These are phyloP conservation scores for Alternaria conjuncta DNA, from an alignment of 2,329 filamentous ascomycete genomes.

Conservation along the genomic window DNA sequence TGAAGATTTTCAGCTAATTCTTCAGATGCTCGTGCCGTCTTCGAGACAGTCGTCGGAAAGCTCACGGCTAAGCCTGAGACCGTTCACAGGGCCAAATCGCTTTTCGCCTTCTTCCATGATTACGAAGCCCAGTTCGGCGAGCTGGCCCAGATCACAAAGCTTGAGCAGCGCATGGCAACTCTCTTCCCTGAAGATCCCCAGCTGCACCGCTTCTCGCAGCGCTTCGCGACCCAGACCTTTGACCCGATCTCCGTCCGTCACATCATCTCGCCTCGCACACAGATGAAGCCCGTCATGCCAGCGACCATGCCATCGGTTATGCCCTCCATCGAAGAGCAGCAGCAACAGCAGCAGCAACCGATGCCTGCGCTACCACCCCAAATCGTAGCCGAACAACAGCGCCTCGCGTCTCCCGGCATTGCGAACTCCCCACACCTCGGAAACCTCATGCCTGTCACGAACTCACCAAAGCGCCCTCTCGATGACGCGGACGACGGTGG, in stretches of 20 bases:
- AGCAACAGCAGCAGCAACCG: conserved; percentile 13
- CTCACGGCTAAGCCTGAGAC: conserved; percentile 79
- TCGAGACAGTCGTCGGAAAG: conserved; percentile 89
- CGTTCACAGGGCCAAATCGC: conserved; percentile 75
- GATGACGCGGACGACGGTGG: conserved; percentile 73
- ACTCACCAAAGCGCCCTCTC: conserved; percentile 57
- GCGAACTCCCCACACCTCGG: conserved; percentile 41
- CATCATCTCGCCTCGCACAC: conserved; percentile 80
- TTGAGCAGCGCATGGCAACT: conserved; percentile 91
- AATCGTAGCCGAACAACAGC: conserved; percentile 26
- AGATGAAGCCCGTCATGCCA: conserved; percentile 65
- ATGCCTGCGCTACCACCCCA: conserved; percentile 24
- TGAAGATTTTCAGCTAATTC: too few relatives aligned
- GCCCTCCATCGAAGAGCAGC: background rate
- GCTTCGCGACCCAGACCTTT: conserved; percentile 72
- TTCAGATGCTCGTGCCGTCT: conserved; percentile 89
- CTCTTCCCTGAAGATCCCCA: conserved; percentile 89
- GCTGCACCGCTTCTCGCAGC: conserved; percentile 75
- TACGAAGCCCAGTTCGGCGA: conserved; percentile 96
- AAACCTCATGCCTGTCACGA: conserved; percentile 33
- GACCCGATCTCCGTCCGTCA: conserved; percentile 82
- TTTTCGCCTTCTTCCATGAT: conserved; percentile 92
- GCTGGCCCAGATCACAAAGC: conserved; percentile 83
- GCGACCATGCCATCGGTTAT: conserved; percentile 36
- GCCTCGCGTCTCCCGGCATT: conserved; percentile 34